Base-by-base conservation (phyloP, 352 stramenopile genomes). In the Phytophthora quininea region DNA sequence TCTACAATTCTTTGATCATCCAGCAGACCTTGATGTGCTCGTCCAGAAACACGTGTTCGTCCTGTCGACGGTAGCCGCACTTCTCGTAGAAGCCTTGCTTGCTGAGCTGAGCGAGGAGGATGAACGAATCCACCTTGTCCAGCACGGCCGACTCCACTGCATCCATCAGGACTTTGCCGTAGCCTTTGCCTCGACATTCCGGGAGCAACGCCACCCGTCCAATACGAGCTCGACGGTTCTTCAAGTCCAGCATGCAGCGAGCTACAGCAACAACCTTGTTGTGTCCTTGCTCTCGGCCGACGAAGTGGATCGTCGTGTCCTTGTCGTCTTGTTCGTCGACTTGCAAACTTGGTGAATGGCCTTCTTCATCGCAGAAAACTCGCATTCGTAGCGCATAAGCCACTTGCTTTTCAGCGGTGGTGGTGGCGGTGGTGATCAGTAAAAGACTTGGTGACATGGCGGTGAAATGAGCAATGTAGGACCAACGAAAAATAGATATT, bases 361-460 rank as follows among this genome's bases (percentile, higher is more conserved):
- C 73, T 40, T 85, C 69, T 42, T 91, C 83, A 8, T 77, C 54
- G 46, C 88, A 69, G 61, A 91, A 91, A 37, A 91, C 80, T 9
- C 73, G 45, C 60, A 70, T 62, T 47, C 80, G 76, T 24, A 24
- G 19, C 19, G 19, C 19, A 24, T 24, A 24, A 24, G 19, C 19
- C 19, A 24, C 19, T 24, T 24, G 19, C 19, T 24, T 24, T 24
- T 24, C 19, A 24, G 19, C 19, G 19, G 19, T 24, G 19, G 19
- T 24, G 19, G 19, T 24, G 19, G 19, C 19, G 19, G 19, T 24
- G 19, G 19, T 24, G 19, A 24, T 24, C 19, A 24, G 19, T 24
- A 24, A 24, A 24, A 0, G 19, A 24, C 19, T 24, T 24, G 19
- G 19, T 24, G 19, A 24, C 19, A 24, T 24, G 19, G 19, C 19